Evolutionary conservation across 306 rosid species (phyloP), one percentile per base, ranked within the genome.

Genomic region (Fagus sylvatica): DNA sequence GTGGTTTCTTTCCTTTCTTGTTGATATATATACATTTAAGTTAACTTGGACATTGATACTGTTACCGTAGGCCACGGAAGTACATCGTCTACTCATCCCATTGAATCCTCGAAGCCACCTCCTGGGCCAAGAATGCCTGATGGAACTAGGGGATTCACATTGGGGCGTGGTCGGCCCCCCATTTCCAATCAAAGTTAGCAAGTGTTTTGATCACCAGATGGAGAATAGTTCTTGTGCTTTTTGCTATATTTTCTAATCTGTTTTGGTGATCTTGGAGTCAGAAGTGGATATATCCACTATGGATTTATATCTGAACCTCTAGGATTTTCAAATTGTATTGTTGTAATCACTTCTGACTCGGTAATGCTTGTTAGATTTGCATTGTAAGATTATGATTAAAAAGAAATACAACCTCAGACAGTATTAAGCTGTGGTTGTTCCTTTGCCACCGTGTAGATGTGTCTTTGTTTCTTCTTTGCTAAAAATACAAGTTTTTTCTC

Each of bases 51-150:
- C 30, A 34, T 2, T 53, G 69, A 66, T 59, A 2, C 8, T 67
- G 55, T n/a, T 57, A 62, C 62, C 78, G 37, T 78, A 95, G 99
- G 98, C 51, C 99, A 95, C 22, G 99, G 99, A 74, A 87, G 80
- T 72, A 46, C 85, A 59, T 80, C 90, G 33, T 83, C 88, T 48
- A 32, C 85, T 71, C 93, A 88, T 82, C 69, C 89, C 8, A 70
- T 39, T 0, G 97, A 96, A 85, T 79, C 84, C 36, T 86, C 93
- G 3, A 96, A 89, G 85, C 99, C 98, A 3, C 99, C 98, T 19
- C 99, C 98, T 1, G 99, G 98, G 40, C 99, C 99, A 6, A 91
- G 75, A 83, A 96, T 96, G 99, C 99, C 99, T 0, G 97, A 96
- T 71, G 99, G 99, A 82, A 93, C 99, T 9, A 79, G 93, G 69